Base-by-base conservation (phyloP, 2,329 filamentous ascomycete species). In the Chaetomium olivaceum region DNA sequence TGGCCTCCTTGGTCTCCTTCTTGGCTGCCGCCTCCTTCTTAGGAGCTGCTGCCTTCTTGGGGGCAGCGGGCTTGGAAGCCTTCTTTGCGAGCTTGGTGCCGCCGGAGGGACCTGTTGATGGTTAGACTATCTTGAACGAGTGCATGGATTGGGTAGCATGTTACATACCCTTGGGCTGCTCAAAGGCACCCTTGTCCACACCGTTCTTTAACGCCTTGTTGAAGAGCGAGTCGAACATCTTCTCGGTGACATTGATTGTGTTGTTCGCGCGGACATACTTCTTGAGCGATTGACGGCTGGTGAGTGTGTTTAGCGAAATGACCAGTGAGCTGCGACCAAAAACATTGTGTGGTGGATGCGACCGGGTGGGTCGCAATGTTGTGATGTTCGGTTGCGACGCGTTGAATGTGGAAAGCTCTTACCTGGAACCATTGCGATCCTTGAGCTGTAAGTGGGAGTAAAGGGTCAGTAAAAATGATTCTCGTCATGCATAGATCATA, bases 61-160 rank as follows among this genome's bases (percentile, higher is more conserved):
- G 70, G 19, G 68, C 68, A n/a, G 70, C 71, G 71, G 59, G 75
- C 75, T 77, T 83, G 71, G 83, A 60, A 3, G 65, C 79, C 83
- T 92, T 93, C 88, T 94, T 94, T 67, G 90, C 90, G 67, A 97
- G 89, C 89, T 97, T 97, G 80, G 95, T 92, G 72, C 92, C 91
- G 67, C 93, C 93, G 70, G 93, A 97, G 67, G 92, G 85, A 74
- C 91, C 90, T 93, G 56, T 25, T 21, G 11, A 33, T 56, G n/a
- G 68, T 77, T 58, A 76, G 66, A n/a, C 21, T 21, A 25, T 3
- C 16, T 11, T n/a, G 31, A 60, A 29, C 27, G 27, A 29, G 48
- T 0, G 27, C 23, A 25, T 2, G 27, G 9, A 19, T 16, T 7
- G 19, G 8, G 29, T 5, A 29, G 16, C 3, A 11, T 19, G 33